These are phyloP conservation scores for Phoma sp. DNA, from an alignment of 2,329 filamentous ascomycete genomes.

Conservation along the genomic window DNA sequence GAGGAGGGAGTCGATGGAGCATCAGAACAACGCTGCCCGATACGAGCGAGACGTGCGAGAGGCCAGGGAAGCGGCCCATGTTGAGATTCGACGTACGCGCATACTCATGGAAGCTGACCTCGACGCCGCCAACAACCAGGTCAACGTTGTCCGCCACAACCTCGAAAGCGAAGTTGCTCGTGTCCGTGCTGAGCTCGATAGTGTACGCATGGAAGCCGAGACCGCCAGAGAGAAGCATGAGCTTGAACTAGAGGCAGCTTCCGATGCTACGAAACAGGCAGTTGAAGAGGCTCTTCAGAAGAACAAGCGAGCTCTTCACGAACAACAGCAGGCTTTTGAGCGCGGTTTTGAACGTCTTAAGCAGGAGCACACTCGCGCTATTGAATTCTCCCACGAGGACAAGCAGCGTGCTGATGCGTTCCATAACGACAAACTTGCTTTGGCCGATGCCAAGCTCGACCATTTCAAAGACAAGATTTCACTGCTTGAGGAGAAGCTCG, in stretches of 20 bases:
- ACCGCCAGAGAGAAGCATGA: conserved; percentile 81
- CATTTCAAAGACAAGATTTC: conserved; percentile 84
- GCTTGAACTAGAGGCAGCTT: conserved; percentile 81
- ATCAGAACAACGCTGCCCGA: conserved; percentile 71
- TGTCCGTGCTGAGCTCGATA: conserved; percentile 77
- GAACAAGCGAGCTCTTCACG: conserved; percentile 61
- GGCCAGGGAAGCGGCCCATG: conserved; percentile 77
- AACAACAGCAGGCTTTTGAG: conserved; percentile 54
- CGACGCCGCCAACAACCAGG: conserved; percentile 82
- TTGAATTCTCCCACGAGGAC: conserved; percentile 79
- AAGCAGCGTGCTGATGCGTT: conserved; percentile 80
- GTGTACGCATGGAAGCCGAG: conserved; percentile 78
- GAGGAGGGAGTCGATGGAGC: conserved; percentile 71
- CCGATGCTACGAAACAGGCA: conserved; percentile 69
- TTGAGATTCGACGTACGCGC: conserved; percentile 81
- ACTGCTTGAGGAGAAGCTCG: conserved; percentile 88
- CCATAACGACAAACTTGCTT: conserved; percentile 77
- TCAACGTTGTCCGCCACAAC: conserved; percentile 81
- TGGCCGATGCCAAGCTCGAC: conserved; percentile 83
- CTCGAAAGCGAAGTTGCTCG: conserved; percentile 79
- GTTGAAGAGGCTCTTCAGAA: conserved; percentile 61
- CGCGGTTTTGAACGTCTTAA: conserved; percentile 53
- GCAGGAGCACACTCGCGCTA: conserved; percentile 65
- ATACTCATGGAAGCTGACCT: conserved; percentile 81
- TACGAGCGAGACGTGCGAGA: conserved; percentile 85